Conservation (phyloP, 73 alveolate genomes). For the Tetrahymena borealis region DNA sequence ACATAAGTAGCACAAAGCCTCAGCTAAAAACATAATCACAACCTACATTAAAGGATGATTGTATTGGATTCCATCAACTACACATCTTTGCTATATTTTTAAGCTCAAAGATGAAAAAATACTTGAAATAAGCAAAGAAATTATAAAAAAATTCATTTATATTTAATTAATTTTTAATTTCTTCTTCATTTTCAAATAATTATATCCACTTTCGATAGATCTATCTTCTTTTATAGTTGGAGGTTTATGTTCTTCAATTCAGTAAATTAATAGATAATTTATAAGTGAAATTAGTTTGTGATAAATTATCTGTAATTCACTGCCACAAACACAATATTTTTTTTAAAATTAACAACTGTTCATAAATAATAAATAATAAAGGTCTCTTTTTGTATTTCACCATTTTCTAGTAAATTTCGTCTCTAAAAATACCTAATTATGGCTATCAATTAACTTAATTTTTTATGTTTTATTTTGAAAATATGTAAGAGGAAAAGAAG, state of each 20-base stretch:
- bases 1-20: neutral
- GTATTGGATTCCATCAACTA: neutral
- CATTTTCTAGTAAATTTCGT: no score
- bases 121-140: neutral
- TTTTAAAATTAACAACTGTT: no score
- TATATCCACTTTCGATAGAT: neutral
- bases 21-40: slow-evolving; percentile 25
- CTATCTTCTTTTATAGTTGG: neutral
- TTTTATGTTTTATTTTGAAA: no score
- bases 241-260: neutral
- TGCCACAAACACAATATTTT: no score
- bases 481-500: no score
- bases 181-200: neutral
- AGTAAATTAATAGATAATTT: no score
- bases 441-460: no score
- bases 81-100: neutral
- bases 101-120: neutral
- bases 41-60: slow-evolving; percentile 38
- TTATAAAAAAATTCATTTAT: neutral
- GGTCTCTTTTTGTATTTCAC: no score
- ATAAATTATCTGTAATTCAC: no score
- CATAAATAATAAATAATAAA: no score
- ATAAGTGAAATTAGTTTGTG: no score
- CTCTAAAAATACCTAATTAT: no score
- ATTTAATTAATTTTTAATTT: neutral